phyloP scores from a whole-genome alignment of 2,329 filamentous ascomycete genomes.

The Diaporthe citri region DNA sequence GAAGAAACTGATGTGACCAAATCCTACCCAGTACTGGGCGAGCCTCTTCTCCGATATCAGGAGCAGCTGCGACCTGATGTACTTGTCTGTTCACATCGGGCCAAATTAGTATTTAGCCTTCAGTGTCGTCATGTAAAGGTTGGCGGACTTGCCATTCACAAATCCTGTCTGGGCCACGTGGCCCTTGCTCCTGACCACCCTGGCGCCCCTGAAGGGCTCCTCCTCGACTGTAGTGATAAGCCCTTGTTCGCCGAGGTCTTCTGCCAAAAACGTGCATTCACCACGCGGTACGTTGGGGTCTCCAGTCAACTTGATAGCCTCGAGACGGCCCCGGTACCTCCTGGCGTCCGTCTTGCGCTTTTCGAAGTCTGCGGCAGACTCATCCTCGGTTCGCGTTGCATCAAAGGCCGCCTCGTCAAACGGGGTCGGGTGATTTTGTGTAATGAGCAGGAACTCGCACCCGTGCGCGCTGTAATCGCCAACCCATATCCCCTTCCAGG shows the following conservation, averaged over 20 bases:
- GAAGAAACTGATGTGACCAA: conserved; percentile 72
- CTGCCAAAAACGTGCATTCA: conserved; percentile 83
- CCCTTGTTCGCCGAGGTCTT: conserved; percentile 79
- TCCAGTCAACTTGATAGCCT: conserved; percentile 92
- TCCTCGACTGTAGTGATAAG: conserved; percentile 75
- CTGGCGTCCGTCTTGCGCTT: conserved; percentile 58
- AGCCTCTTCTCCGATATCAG: conserved; percentile 82
- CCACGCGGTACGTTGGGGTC: conserved; percentile 91
- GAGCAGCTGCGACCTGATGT: conserved; percentile 81
- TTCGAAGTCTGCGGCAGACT: conserved; percentile 61
- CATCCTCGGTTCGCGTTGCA: conserved; percentile 49
- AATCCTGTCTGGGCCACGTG: conserved; percentile 85
- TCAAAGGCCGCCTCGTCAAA: conserved; percentile 57
- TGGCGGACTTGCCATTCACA: conserved; percentile 69
- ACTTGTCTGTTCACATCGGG: conserved; percentile 69
- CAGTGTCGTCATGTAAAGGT: neutral
- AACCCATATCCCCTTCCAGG: conserved; percentile 91
- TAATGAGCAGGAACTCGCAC: conserved; percentile 86
- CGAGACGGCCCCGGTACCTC: conserved; percentile 75
- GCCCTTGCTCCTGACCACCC: conserved; percentile 79
- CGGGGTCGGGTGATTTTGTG: conserved; percentile 73
- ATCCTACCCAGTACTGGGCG: conserved; percentile 84
- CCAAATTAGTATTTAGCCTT: neutral
- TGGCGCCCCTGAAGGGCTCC: conserved; percentile 77
- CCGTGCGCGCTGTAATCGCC: conserved; percentile 91